These are phyloP conservation scores for Brasenia schreberi DNA, from an alignment of 164 flowering plant genomes.

Conservation along the genomic window DNA sequence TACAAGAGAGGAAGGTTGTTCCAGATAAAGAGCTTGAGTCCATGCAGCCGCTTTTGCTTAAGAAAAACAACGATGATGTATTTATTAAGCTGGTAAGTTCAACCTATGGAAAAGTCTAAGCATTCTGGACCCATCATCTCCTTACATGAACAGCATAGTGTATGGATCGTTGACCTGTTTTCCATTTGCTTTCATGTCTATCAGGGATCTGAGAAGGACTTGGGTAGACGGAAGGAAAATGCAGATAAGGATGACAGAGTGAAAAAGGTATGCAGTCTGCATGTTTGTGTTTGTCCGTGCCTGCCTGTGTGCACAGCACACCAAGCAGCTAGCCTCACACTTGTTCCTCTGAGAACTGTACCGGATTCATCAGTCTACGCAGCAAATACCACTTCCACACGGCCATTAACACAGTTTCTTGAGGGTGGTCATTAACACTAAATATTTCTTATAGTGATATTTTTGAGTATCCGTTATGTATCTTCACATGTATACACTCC, in stretches of 20 bases:
- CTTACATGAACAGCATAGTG: too few relatives aligned
- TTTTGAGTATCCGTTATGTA: background rate
- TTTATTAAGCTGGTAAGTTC: conserved; percentile 34
- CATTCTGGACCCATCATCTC: too few relatives aligned
- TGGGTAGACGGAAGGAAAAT: conserved; percentile 18
- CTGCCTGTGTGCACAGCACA: too few relatives aligned
- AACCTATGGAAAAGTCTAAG: too few relatives aligned
- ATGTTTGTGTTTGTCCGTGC: too few relatives aligned
- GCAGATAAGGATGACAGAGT: conserved; percentile 24
- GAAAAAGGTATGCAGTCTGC: conserved; percentile 20
- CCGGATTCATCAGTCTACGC: too few relatives aligned
- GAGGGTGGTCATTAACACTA: too few relatives aligned
- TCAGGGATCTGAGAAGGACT: conserved; percentile 26
- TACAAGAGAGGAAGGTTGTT: conserved; percentile 31
- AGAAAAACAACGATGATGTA: conserved; percentile 32
- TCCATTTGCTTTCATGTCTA: background rate
- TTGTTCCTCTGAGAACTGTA: too few relatives aligned
- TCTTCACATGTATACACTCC: background rate
- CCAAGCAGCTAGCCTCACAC: too few relatives aligned
- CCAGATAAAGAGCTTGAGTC: conserved; percentile 23
- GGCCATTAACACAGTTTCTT: too few relatives aligned
- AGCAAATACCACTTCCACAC: too few relatives aligned
- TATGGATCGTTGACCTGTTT: background rate
- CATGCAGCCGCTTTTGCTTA: conserved; percentile 44
- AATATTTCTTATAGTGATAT: too few relatives aligned